Evolutionary conservation across 2,329 filamentous ascomycete genomes (phyloP).

Genomic region (Aaosphaeria arxii): DNA sequence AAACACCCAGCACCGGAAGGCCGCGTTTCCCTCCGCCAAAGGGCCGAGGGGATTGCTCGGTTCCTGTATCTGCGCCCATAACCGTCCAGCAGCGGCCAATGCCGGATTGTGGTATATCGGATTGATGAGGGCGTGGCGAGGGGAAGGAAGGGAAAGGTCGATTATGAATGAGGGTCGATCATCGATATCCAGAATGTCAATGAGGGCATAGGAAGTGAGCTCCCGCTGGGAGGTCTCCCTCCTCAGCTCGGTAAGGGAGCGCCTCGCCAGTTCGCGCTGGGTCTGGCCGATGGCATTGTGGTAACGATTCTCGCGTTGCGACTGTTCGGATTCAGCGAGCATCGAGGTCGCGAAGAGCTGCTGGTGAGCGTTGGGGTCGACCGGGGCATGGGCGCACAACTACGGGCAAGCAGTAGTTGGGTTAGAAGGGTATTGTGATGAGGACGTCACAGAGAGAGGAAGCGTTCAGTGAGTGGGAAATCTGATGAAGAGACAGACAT

Average conservation of each 20-base stretch:
- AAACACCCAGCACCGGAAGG: slow-evolving; percentile 27
- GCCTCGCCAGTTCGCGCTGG: slow-evolving; percentile 1
- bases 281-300: not conserved
- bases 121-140: not conserved
- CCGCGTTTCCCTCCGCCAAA: slow-evolving; percentile 16
- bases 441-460: too few relatives aligned
- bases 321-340: too few relatives aligned
- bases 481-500: too few relatives aligned
- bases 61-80: slow-evolving; percentile 17
- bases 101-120: slow-evolving; percentile 13
- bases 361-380: too few relatives aligned
- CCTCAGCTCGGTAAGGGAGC: slow-evolving; percentile 6
- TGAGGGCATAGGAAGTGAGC: slow-evolving; percentile 11
- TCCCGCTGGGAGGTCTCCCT: slow-evolving; percentile 5
- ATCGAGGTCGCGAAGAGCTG: too few relatives aligned
- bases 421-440: too few relatives aligned
- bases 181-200: slow-evolving; percentile 10
- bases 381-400: too few relatives aligned
- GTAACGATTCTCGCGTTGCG: not conserved
- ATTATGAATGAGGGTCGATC: slow-evolving; percentile 9
- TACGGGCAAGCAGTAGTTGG: too few relatives aligned
- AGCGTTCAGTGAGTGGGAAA: too few relatives aligned
- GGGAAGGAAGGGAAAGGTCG: slow-evolving; percentile 1
- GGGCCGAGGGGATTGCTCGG: slow-evolving; percentile 8
- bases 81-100: slow-evolving; percentile 4